Percentiles rank a stretch among this genome's conserved stretches.
These are phyloP conservation scores for Teratosphaeria zuluensis DNA, from an alignment of 2,329 filamentous ascomycete species.

Conservation along the genomic window DNA sequence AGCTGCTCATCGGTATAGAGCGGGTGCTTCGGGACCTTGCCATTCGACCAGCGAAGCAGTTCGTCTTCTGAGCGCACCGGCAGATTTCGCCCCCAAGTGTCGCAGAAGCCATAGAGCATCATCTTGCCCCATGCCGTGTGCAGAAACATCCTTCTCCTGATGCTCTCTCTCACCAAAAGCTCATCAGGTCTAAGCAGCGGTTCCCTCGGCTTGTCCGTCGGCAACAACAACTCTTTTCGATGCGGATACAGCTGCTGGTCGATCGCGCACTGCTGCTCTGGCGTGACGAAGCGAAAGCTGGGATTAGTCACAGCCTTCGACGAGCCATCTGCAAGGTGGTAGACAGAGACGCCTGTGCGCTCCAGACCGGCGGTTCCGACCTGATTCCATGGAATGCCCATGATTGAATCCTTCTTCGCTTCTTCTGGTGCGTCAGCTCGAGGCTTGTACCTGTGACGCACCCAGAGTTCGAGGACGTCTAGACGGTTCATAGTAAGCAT, in stretches of 20 bases:
- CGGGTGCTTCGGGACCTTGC: slow-evolving; percentile 1
- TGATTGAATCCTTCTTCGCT: slow-evolving; percentile 26
- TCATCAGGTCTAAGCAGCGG: slow-evolving; percentile 48
- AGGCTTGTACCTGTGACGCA: slow-evolving; percentile 47
- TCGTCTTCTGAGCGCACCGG: slow-evolving; percentile 5
- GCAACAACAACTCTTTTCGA: slow-evolving; percentile 3
- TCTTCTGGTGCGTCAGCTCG: slow-evolving; percentile 14
- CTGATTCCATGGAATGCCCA: slow-evolving; percentile 44
- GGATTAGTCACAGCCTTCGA: slow-evolving; percentile 3
- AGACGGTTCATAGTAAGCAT: slow-evolving; percentile 23
- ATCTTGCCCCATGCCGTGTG: slow-evolving; percentile 47
- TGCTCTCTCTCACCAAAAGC: slow-evolving; percentile 48
- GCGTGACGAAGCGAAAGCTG: slow-evolving; percentile 3
- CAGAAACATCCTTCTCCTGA: slow-evolving; percentile 44
- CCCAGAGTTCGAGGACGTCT: slow-evolving; percentile 48
- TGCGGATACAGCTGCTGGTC: slow-evolving; percentile 10
- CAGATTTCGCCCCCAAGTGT: slow-evolving; percentile 5
- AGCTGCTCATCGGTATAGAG: slow-evolving; percentile 3
- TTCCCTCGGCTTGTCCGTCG: slow-evolving; percentile 6
- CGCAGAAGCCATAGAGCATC: slow-evolving; percentile 47
- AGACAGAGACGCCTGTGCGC: slow-evolving; percentile 25
- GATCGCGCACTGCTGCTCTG: slow-evolving; percentile 3
- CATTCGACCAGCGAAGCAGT: slow-evolving; percentile 4
- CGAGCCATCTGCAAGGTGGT: neutral
- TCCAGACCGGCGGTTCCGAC: slow-evolving; percentile 47